phyloP scores from a whole-genome alignment of 148 eudicot species.

The Camellia granthamiana region DNA sequence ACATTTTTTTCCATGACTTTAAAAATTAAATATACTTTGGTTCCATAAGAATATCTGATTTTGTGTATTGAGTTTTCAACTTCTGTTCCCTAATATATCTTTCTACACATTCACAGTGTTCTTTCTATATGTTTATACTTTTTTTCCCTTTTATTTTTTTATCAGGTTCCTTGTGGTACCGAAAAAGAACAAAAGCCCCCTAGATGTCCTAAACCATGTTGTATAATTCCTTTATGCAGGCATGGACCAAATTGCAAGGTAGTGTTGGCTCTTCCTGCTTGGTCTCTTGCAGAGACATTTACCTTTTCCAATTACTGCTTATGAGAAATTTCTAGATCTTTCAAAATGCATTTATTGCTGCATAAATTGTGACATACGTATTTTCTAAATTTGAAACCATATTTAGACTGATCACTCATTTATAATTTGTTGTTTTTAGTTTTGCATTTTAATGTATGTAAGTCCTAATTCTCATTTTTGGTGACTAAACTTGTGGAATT shows the following conservation, averaged over 20 bases:
- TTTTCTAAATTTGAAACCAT: constrained; percentile 11
- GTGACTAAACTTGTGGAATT: not conserved
- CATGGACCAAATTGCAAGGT: constrained; percentile 73
- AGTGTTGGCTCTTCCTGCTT: constrained; percentile 10
- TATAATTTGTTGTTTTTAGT: not conserved
- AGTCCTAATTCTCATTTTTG: not conserved
- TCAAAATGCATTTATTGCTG: not conserved
- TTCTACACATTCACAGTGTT: not conserved
- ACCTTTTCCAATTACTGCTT: constrained; percentile 4
- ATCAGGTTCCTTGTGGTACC: constrained; percentile 97
- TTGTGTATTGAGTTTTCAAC: not conserved
- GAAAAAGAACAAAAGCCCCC: constrained; percentile 93
- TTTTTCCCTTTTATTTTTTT: constrained; percentile 12
- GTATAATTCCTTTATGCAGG: constrained; percentile 67
- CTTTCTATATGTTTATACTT: not conserved
- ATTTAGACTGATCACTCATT: not conserved
- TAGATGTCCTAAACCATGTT: constrained; percentile 77
- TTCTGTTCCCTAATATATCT: not conserved
- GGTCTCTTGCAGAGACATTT: not conserved
- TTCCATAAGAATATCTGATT: not conserved
- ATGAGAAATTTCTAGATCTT: not conserved
- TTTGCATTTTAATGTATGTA: not conserved
- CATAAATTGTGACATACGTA: not conserved
- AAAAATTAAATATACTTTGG: not conserved
- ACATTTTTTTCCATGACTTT: not conserved